A percentile compares a stretch with the other conserved stretches of the same genome.
Conservation (phyloP, 73 alveolate species). For the Stentor roeselii region DNA sequence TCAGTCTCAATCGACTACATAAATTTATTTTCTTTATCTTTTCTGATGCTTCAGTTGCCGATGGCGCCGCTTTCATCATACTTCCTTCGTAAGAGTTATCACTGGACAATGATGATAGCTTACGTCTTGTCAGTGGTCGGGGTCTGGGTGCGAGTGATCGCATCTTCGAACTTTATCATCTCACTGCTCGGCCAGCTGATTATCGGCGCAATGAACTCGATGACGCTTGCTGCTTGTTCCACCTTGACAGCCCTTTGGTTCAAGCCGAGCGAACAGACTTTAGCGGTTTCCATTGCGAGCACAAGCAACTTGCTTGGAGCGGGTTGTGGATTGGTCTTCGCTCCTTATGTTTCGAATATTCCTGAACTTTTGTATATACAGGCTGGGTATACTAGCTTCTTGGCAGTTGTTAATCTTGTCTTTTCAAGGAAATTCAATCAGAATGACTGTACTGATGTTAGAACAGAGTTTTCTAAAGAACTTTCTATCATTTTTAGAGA, state of each 20-base stretch:
- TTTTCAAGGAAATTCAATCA: neutral
- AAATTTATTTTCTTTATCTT: neutral
- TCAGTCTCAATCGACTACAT: neutral
- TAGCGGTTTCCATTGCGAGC: conserved; percentile 22
- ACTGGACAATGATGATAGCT: conserved; percentile 29
- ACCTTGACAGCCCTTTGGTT: conserved; percentile 27
- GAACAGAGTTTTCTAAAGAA: conserved; percentile 20
- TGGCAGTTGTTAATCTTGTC: neutral
- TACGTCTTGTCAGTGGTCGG: conserved; percentile 9
- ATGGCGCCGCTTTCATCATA: conserved; percentile 29
- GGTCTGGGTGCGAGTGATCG: conserved; percentile 9
- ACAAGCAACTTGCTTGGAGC: conserved; percentile 23
- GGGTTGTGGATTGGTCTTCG: conserved; percentile 21
- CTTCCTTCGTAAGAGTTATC: neutral
- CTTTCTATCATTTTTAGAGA: conserved; percentile 9
- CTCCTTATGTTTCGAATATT: conserved; percentile 13
- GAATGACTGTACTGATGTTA: neutral
- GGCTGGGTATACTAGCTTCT: neutral
- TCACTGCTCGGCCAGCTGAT: conserved; percentile 22
- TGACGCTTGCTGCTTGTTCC: conserved; percentile 26
- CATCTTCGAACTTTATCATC: neutral
- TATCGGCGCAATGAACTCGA: conserved; percentile 15
- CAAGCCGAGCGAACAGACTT: conserved; percentile 11
- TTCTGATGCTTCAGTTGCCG: conserved; percentile 19
- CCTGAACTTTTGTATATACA: neutral